Base-by-base conservation (phyloP, 768 basidiomycete species). In the Psilocybe tampanensis region DNA sequence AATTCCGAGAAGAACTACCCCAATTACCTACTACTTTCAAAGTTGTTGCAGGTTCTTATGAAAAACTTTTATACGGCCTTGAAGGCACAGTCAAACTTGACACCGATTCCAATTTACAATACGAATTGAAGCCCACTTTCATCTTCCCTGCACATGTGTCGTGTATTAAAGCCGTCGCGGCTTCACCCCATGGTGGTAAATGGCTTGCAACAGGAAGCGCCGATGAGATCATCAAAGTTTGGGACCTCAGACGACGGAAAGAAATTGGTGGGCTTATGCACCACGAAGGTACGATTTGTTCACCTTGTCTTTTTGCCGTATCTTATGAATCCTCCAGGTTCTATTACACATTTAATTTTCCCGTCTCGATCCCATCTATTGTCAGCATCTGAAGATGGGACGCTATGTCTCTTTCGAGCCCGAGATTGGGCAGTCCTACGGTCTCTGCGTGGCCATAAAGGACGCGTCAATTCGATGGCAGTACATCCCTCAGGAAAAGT, bases 111-210 rank as follows among this genome's bases (percentile, higher is more conserved):
- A 66, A 69, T 17, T 64, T 76, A 1, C 66, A 72, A 48, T 75
- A 70, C 58, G 64, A 75, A 18, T 66, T 96, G 24, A 84, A 86
- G 53, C 94, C 97, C 0, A 81, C 92, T 43, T 99, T 99, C 73
- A 92, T 94, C 60, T 99, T 99, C 74, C 95, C 97, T 24, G 97
- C 97, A 0, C 97, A 99, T 69, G 86, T 96, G 43, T 94, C 92
- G 2, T 94, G 86, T 65, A 89, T 99, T 58, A 95, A 95, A 68
- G 85, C 93, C 11, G 89, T 95, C 26, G 89, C 94, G 2, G 90
- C 92, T 0, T 91, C 91, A 0, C 94, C 94, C 2, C 74, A 83
- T 2, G 94, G 95, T 29, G 94, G 94, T 1, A 98, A 97, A 74
- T 98, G 95, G 94, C 80, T 98, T 15, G 96, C 94, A 8, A 94